Evolutionary conservation across 2,329 filamentous ascomycete genomes (phyloP), one percentile per base, ranked within the genome.

Genomic region (Bipolaris sorokiniana): DNA sequence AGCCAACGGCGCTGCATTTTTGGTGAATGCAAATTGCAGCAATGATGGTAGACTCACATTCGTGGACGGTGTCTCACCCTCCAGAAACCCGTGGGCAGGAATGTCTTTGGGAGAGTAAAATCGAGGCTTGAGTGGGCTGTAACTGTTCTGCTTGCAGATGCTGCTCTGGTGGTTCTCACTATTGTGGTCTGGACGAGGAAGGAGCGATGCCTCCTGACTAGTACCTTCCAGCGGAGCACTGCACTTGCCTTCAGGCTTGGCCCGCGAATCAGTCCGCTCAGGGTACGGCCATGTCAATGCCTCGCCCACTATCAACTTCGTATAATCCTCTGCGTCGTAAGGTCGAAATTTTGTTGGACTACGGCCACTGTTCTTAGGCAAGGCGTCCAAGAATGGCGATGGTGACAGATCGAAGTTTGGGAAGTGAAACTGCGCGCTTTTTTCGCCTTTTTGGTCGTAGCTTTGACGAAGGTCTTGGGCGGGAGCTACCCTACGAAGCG

Each of bases 41-140:
- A 61, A 48, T 55, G 40, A 49, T 16, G 23, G 34, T 20, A 20
- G 33, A 72, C 73, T 71, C 68, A 76, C 73, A 59, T 75, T 74
- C 7, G 63, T 64, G 3, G 70, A 74, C 6, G 70, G 69, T 4
- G 65, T 66, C 26, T 67, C 68, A 15, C 62, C 66, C 31, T 63
- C 54, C 7, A 54, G 58, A 53, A 66, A 66, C 13, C 61, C 51
- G 6, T 38, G 50, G 3, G 63, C 46, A 20, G 68, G 67, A 41
- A 61, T 61, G 16, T 65, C 49, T 1, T 68, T 67, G 3, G 72
- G 72, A n/a, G 68, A 69, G 50, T 75, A 76, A 48, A 75, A 73
- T 3, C 64, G 63, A 13, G 72, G 68, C 6, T 50, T 68, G n/a
- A 71, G 51, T 2, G 51, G 55, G 26, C 55, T 61, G 33, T 53